A percentile compares a stretch with the other conserved stretches of the same genome.
phyloP scores from a whole-genome alignment of 2,329 filamentous ascomycete species.

The Lecanosticta acicola region DNA sequence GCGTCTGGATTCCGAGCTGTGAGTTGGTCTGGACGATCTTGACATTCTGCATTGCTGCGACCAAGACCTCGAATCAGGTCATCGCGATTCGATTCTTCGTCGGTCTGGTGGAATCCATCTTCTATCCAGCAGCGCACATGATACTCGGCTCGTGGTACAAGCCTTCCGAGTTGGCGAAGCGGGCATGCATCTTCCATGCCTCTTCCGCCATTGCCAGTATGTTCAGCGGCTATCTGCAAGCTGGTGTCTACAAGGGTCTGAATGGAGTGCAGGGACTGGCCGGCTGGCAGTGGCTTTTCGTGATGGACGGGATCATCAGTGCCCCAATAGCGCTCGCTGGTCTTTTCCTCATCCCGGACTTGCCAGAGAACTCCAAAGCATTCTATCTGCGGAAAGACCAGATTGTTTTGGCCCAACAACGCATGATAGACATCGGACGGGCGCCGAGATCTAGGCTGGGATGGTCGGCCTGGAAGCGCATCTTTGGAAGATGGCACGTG shows the following conservation, averaged over 20 bases:
- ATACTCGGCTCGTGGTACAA: slow-evolving; percentile 51
- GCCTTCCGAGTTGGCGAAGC: slow-evolving; percentile 47
- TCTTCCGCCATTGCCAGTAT: slow-evolving; percentile 42
- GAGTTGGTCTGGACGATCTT: slow-evolving; percentile 48
- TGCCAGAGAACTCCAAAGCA: slow-evolving; percentile 47
- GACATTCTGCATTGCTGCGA: slow-evolving; percentile 42
- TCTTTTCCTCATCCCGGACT: slow-evolving; percentile 46
- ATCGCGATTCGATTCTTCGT: slow-evolving; percentile 48
- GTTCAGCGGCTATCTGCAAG: slow-evolving; percentile 53
- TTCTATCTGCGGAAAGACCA: slow-evolving; percentile 44
- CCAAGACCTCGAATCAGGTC: slow-evolving; percentile 40
- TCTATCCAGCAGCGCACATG: slow-evolving; percentile 50
- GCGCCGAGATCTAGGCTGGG: slow-evolving; percentile 17
- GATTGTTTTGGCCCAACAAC: slow-evolving; percentile 41
- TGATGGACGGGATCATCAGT: slow-evolving; percentile 47
- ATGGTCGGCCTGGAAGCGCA: slow-evolving; percentile 45
- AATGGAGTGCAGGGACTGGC: slow-evolving; percentile 35
- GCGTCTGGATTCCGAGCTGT: slow-evolving; percentile 46
- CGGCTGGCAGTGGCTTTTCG: slow-evolving; percentile 48
- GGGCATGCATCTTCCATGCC: slow-evolving; percentile 50
- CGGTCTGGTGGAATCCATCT: slow-evolving; percentile 46
- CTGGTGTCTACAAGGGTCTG: slow-evolving; percentile 45
- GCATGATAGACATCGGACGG: slow-evolving; percentile 39
- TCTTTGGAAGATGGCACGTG: slow-evolving; percentile 61
- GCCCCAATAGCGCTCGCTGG: slow-evolving; percentile 49